Evolutionary conservation across 768 basidiomycete species (phyloP), one percentile per base, ranked within the genome.

Genomic region (Clavulina sp.): DNA sequence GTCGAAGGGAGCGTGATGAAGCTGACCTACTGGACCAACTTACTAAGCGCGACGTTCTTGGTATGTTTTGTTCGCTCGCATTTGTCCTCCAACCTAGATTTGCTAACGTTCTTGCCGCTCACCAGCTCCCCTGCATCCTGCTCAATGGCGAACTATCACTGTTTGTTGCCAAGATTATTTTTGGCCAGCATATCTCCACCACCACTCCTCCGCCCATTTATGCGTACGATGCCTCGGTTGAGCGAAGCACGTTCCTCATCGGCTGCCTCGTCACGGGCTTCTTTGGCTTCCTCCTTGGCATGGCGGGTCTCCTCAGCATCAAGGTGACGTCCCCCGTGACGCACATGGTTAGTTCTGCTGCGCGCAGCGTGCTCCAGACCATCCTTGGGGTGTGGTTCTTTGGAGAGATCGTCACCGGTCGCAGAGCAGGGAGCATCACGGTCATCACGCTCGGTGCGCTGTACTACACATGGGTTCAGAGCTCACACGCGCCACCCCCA

Each of bases 291-390:
- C 63, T 86, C 53, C 75, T 88, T 34, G 83, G 81, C 57, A 65
- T 88, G 36, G 83, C 84, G 1, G 82, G 81, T 23, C 65, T 86
- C 59, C 66, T 88, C 53, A 82, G 80, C 60, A 84, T 88, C 68
- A 65, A 65, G 32, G 52, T 53, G 48, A 86, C 84, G 7, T 81
- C 78, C 54, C 84, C 84, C 4, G 73, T 88, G 48, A 84, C 83
- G 1, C 84, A 86, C 62, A 86, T 85, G 81, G 82, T 86, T 26
- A 16, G 16, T 18, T 9, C 82, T 84, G 81, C 84, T 24, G 81
- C 81, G 6, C 72, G 82, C 52, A 83, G 83, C 6, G 86, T 88
- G 19, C 66, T 92, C 26, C 86, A 92, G 63, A 87, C 84, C 16
- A 65, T 85, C 32, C 66, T 88, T 23, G 84, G 83, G 5, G 80